Percentiles rank a stretch among this genome's conserved stretches.
These are phyloP conservation scores for Pezicula rhizophila DNA, from an alignment of 2,329 filamentous ascomycete species.

Conservation along the genomic window DNA sequence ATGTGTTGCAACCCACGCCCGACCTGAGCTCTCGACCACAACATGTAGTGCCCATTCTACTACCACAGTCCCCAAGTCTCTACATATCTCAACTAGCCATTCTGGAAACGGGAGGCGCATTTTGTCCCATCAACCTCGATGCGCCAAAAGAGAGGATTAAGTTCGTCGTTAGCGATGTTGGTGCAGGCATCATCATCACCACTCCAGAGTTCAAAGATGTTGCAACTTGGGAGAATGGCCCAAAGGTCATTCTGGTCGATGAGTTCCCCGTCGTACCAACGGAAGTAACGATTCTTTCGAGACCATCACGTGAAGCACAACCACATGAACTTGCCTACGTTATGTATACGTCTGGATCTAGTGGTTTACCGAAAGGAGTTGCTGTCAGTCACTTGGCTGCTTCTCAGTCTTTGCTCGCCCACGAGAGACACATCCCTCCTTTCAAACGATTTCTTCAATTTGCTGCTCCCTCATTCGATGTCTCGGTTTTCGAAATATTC, in stretches of 20 bases:
- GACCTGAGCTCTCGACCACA: constrained; percentile 17
- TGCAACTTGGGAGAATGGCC: constrained; percentile 31
- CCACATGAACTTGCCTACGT: constrained; percentile 63
- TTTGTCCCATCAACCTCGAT: constrained; percentile 78
- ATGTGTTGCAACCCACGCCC: constrained; percentile 10
- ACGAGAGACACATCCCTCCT: constrained; percentile 67
- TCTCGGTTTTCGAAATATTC: constrained; percentile 92
- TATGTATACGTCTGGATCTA: constrained; percentile 91
- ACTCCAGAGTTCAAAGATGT: constrained; percentile 39
- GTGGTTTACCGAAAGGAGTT: constrained; percentile 84
- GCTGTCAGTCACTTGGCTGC: constrained; percentile 73
- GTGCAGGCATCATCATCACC: constrained; percentile 63
- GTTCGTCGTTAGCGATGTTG: constrained; percentile 76
- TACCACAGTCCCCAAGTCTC: constrained; percentile 70
- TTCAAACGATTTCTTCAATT: constrained; percentile 86
- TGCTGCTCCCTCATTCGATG: constrained; percentile 87
- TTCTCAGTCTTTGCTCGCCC: constrained; percentile 76
- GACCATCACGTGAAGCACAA: constrained; percentile 7
- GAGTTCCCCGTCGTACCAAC: constrained; percentile 17
- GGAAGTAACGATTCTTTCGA: background rate
- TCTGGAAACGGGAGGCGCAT: constrained; percentile 75
- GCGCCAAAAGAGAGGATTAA: constrained; percentile 68
- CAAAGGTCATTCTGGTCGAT: constrained; percentile 36
- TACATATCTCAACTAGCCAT: constrained; percentile 75
- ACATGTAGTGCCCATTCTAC: constrained; percentile 65